phyloP scores from a whole-genome alignment of 2,329 filamentous ascomycete genomes.

The Neoscytalidium dimidiatum region DNA sequence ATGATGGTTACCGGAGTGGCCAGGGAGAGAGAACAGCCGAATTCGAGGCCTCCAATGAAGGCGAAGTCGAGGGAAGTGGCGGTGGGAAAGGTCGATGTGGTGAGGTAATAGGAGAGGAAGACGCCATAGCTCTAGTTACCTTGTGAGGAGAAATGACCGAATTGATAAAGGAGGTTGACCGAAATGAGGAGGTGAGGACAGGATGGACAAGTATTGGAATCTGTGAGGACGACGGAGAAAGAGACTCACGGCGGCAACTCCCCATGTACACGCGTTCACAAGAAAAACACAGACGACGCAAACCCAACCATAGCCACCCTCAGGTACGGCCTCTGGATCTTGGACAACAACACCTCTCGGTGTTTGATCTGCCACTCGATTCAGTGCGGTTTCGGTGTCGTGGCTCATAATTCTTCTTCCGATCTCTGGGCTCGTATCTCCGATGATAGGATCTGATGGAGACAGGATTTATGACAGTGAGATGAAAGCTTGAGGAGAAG shows the following conservation, averaged over 20 bases:
- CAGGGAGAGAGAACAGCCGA: conserved; percentile 27
- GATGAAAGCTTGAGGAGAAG: background rate
- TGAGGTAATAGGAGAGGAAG: conserved; percentile 7
- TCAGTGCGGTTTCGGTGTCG: background rate
- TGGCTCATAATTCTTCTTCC: background rate
- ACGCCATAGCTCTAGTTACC: conserved; percentile 20
- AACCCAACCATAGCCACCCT: conserved; percentile 43
- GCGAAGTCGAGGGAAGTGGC: conserved; percentile 34
- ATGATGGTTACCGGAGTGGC: conserved; percentile 28
- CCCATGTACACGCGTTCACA: conserved; percentile 36
- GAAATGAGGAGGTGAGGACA: background rate
- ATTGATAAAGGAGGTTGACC: background rate
- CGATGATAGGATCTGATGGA: background rate
- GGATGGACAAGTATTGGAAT: background rate
- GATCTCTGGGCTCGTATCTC: background rate
- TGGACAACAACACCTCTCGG: conserved; percentile 18
- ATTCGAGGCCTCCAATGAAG: conserved; percentile 36
- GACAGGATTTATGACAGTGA: background rate
- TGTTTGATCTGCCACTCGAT: conserved; percentile 15
- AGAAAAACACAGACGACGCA: conserved; percentile 28
- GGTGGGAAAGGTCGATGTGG: background rate
- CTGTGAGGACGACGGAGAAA: background rate
- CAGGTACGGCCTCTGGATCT: conserved; percentile 8
- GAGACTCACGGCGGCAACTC: conserved; percentile 26
- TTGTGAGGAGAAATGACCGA: conserved; percentile 10